Percentiles rank a stretch among this genome's conserved stretches.
Evolutionary conservation across 2,329 filamentous ascomycete genomes (phyloP).

Genomic region (Talaromyces sp.): DNA sequence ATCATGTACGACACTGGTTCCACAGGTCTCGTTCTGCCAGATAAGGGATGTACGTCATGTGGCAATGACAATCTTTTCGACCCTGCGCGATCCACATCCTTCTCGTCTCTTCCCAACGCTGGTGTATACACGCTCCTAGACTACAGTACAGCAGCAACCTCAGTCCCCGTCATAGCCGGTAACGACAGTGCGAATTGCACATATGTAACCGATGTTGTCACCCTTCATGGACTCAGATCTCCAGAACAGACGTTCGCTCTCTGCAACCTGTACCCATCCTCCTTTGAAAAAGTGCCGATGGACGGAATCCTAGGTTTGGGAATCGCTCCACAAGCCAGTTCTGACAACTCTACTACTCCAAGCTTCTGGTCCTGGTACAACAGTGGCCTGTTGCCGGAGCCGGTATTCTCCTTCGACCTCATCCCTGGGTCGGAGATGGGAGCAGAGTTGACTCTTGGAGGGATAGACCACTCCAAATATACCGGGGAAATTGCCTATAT

Average conservation of each 20-base stretch:
- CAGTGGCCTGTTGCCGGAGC: too few relatives aligned
- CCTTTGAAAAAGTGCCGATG: not conserved
- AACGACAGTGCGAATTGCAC: not conserved
- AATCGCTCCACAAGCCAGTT: not conserved
- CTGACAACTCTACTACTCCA: not conserved
- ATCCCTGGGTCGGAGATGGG: too few relatives aligned
- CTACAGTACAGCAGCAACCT: not conserved
- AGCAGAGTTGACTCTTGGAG: too few relatives aligned
- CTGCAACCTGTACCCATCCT: not conserved
- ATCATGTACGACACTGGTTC: too few relatives aligned
- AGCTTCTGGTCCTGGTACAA: not conserved
- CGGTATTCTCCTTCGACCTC: too few relatives aligned
- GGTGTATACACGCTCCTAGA: not conserved
- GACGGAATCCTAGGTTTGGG: conserved; percentile 1
- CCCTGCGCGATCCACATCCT: not conserved
- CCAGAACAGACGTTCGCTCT: not conserved
- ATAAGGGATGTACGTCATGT: too few relatives aligned
- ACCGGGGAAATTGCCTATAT: too few relatives aligned
- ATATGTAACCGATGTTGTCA: not conserved
- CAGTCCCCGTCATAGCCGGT: not conserved
- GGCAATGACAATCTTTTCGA: too few relatives aligned
- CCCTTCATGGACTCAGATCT: not conserved
- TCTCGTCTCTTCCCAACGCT: not conserved
- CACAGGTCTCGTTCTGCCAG: too few relatives aligned
- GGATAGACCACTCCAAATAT: too few relatives aligned